Base-by-base conservation (phyloP, 1,139 yeast species). In the Suhomyces terraborum region DNA sequence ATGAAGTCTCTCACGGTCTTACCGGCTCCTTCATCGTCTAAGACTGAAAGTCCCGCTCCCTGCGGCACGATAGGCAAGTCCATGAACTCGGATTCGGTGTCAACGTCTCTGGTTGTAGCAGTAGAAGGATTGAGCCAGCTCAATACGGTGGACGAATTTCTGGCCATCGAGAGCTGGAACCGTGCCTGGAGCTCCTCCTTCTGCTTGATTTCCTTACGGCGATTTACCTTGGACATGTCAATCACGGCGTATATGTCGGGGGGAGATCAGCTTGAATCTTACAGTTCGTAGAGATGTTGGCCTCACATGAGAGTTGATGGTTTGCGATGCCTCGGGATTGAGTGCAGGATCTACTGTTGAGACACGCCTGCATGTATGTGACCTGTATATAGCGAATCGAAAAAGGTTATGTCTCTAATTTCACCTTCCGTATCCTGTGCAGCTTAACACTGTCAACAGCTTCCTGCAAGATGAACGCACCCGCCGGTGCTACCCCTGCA, bases 171-270 rank as follows among this genome's bases (percentile, higher is more conserved):
- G 8, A 72, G 61, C 52, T 73, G 79, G 51, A 77, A 68, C 46
- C 64, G 64, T 12, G 78, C 69, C 49, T 75, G 82, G 10, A 78
- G 61, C 29, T 67, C 71, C 46, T 77, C 75, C 50, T 77, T 77
- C 36, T 63, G 54, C 49, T 69, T 67, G 41, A 76, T 75, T 49
- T 75, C 80, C 38, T 67, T 56, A 23, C 77, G 53, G 42, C 70
- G 56, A 43, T 57, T 60, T 12, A 51, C 55, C 34, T 62, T 66
- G 42, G 63, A 53, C 64, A 60, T 60, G n/a, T n/a, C n/a, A n/a
- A n/a, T n/a, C n/a, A n/a, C n/a, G n/a, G n/a, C n/a, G n/a, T n/a
- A n/a, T n/a, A n/a, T 8, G 20, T 12, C 6, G 27, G 13, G 27
- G 13, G 16, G 13, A 13, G 27, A 12, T 24, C 27, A 24, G 27